Percentiles rank a stretch among this genome's conserved stretches.
These are phyloP conservation scores for Prinsepia uniflora DNA, from an alignment of 306 rosid species.

Conservation along the genomic window DNA sequence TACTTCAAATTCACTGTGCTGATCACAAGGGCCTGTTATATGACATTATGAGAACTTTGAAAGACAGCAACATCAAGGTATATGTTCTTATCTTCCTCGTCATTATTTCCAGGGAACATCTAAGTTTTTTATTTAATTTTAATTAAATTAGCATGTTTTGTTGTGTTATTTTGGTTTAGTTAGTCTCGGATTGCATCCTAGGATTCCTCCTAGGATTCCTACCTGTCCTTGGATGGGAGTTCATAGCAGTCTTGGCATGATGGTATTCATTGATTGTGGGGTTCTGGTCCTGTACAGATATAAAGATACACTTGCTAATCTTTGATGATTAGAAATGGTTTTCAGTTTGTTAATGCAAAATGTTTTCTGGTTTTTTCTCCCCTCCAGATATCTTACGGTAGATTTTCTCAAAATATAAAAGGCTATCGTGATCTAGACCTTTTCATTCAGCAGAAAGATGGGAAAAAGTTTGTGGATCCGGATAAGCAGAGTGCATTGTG, in stretches of 20 bases:
- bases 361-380: conserved; percentile 2
- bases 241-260: not conserved
- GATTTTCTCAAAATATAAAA: conserved; percentile 39
- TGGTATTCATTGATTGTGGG: not conserved
- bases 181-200: too few relatives aligned
- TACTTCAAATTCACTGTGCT: conserved; percentile 58
- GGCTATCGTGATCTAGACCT: conserved; percentile 66
- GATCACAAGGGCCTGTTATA: conserved; percentile 77
- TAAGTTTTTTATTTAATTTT: not conserved
- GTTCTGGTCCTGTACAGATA: not conserved
- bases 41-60: conserved; percentile 71
- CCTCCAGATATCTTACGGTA: conserved; percentile 56
- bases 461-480: conserved; percentile 58
- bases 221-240: not conserved
- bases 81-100: conserved; percentile 13
- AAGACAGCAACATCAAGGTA: conserved; percentile 67
- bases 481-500: conserved; percentile 49
- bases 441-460: conserved; percentile 65
- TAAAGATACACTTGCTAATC: not conserved
- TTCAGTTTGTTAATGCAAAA: conserved; percentile 17
- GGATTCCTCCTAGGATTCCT: not conserved
- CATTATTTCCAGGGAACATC: not conserved
- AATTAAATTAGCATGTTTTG: not conserved
- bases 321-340: not conserved
- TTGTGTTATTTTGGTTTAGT: not conserved